Evolutionary conservation across 2,329 filamentous ascomycete species (phyloP), one percentile per base, ranked within the genome.

Genomic region (Nothophaeocryptopus gaeumannii): DNA sequence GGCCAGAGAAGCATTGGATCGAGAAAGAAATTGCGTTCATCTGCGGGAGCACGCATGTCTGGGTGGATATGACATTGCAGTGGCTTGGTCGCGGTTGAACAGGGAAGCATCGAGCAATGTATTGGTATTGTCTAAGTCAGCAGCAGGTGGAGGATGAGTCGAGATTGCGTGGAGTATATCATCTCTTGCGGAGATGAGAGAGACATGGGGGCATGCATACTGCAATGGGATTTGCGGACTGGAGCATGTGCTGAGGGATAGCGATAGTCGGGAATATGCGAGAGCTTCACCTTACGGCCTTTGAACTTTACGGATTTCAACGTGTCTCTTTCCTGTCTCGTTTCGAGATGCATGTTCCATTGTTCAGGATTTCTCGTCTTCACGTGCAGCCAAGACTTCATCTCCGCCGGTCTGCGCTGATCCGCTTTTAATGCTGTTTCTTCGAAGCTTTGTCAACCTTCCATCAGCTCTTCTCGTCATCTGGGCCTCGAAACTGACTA

Each of bases 61-160:
- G 33, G 38, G 14, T 33, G 44, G 39, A 46, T 44, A 20, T 15
- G 38, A 26, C 20, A 26, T 26, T 26, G 20, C 20, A 7, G 20
- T 26, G 20, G 20, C 20, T 26, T 26, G 29, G 26, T n/a, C 20
- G 13, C 29, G 46, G 12, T 36, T 37, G 41, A 36, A 38, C 35
- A 30, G 39, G 14, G 41, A 33, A 45, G 39, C 39, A 37, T 35
- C 38, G 34, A 54, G 50, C 53, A 52, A 50, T 51, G 56, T 56
- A 56, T 56, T 48, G 56, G 46, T 56, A 58, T 53, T 56, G 53
- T 55, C 47, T 54, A 47, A 52, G 42, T 32, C 29, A 51, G 50
- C 46, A 45, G 45, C 42, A 29, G 15, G 41, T 15, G 45, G 43
- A 30, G 45, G 29, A 43, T 35, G 34, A 29, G 26, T n/a, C 3